phyloP scores from a whole-genome alignment of 2,329 filamentous ascomycete genomes.

The Xylaria hypoxylon region DNA sequence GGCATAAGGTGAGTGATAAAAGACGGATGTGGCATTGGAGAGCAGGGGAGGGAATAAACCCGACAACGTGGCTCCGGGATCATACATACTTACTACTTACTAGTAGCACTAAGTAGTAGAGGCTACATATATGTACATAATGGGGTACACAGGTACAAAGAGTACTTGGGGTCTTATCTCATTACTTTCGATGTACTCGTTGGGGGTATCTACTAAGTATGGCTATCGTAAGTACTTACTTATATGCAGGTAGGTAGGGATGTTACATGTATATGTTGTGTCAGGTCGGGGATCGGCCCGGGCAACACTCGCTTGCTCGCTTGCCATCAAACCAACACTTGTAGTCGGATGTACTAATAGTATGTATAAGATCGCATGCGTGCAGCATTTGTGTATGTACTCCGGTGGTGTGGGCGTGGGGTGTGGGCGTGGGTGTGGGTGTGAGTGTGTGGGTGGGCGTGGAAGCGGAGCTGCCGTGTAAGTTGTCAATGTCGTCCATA shows the following conservation, averaged over 20 bases:
- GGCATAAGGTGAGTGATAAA: conserved; percentile 5
- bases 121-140: too few relatives aligned
- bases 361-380: conserved; percentile 13
- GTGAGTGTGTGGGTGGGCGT: conserved; percentile 17
- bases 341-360: not conserved
- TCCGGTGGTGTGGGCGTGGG: conserved; percentile 9
- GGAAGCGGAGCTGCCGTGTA: conserved; percentile 35
- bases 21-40: conserved; percentile 27
- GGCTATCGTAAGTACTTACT: not conserved
- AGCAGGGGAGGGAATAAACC: conserved; percentile 29
- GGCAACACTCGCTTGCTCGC: conserved; percentile 3
- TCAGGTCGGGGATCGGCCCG: conserved; percentile 30
- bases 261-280: conserved; percentile 25
- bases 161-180: conserved; percentile 8
- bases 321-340: conserved; percentile 2
- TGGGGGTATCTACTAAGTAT: not conserved
- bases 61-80: conserved; percentile 40
- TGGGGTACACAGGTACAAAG: conserved; percentile 22
- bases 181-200: not conserved
- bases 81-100: too few relatives aligned
- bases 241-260: conserved; percentile 2
- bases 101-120: too few relatives aligned
- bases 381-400: not conserved
- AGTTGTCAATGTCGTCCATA: not conserved
- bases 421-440: not conserved